Conservation (phyloP, 305 asterid genomes). For the Solanum aculeatissimum region DNA sequence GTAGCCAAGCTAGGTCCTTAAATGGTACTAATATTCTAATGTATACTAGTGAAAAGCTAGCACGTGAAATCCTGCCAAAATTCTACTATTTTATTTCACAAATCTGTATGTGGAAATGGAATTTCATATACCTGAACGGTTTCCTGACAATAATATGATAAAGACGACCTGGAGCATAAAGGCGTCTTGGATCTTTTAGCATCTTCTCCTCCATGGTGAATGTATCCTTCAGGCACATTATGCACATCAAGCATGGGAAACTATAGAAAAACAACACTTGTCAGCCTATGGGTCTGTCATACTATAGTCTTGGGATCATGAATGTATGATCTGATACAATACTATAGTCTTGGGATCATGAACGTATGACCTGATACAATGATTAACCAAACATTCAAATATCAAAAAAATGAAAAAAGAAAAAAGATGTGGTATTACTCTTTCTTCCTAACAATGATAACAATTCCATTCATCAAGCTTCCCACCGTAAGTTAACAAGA, state of each 20-base stretch:
- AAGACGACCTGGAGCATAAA: conserved; percentile 99
- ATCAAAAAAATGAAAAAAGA: neutral
- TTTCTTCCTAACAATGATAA: neutral
- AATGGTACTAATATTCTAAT: neutral
- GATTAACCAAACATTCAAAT: neutral
- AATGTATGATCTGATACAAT: neutral
- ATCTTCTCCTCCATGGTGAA: conserved; percentile 85
- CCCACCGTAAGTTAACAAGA: neutral
- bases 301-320: neutral
- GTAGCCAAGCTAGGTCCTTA: neutral
- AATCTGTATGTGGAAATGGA: neutral
- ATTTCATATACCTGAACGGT: conserved; percentile 64
- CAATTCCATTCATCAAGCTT: neutral
- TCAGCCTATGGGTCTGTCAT: neutral
- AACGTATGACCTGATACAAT: neutral
- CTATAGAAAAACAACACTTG: conserved; percentile 27
- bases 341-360: neutral
- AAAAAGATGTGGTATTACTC: neutral
- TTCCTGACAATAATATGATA: conserved; percentile 86
- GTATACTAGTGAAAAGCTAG: neutral
- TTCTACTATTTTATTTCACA: neutral
- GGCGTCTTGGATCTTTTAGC: conserved; percentile 93
- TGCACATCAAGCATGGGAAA: conserved; percentile 93
- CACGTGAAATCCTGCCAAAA: neutral
- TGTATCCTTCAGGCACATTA: conserved; percentile 95